These are phyloP conservation scores for Kurtzmaniella quercitrusa DNA, from an alignment of 1,139 yeast genomes.

Conservation along the genomic window DNA sequence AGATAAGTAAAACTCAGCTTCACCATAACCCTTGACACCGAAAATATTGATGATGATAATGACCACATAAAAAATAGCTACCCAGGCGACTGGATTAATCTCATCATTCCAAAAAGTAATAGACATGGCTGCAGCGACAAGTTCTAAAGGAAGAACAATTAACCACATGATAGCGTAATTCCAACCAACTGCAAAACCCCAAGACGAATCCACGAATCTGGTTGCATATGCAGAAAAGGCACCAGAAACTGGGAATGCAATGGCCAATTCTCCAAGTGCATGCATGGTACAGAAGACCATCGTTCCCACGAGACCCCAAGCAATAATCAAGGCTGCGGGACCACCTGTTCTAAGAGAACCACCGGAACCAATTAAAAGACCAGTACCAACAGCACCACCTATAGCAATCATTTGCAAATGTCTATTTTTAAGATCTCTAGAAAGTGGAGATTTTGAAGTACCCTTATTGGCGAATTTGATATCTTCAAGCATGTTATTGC, in stretches of 20 bases:
- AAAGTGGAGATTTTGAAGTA: slow-evolving; percentile 30
- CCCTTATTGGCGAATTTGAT: slow-evolving; percentile 26
- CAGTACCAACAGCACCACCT: slow-evolving; percentile 67
- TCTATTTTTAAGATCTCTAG: slow-evolving; percentile 40
- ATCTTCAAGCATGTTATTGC: slow-evolving; percentile 14
- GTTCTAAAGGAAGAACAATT: slow-evolving; percentile 68
- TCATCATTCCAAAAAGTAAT: slow-evolving; percentile 58
- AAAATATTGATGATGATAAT: slow-evolving; percentile 57
- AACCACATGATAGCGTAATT: slow-evolving; percentile 80
- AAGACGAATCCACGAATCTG: slow-evolving; percentile 65
- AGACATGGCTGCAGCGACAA: slow-evolving; percentile 74
- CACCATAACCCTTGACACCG: slow-evolving; percentile 74
- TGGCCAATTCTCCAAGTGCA: slow-evolving; percentile 84
- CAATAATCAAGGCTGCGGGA: slow-evolving; percentile 71
- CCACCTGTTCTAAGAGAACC: slow-evolving; percentile 67
- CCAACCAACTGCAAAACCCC: slow-evolving; percentile 82
- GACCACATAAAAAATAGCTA: slow-evolving; percentile 58
- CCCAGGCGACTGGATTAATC: slow-evolving; percentile 62
- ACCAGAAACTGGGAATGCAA: slow-evolving; percentile 74
- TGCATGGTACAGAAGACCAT: slow-evolving; percentile 74
- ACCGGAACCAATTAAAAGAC: slow-evolving; percentile 74
- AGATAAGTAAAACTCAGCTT: slow-evolving; percentile 64
- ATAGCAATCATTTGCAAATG: slow-evolving; percentile 64
- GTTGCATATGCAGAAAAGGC: slow-evolving; percentile 72
- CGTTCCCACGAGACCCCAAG: slow-evolving; percentile 64